Base-by-base conservation (phyloP, 805 yeast genomes). In the Schizosaccharomyces octosporus region DNA sequence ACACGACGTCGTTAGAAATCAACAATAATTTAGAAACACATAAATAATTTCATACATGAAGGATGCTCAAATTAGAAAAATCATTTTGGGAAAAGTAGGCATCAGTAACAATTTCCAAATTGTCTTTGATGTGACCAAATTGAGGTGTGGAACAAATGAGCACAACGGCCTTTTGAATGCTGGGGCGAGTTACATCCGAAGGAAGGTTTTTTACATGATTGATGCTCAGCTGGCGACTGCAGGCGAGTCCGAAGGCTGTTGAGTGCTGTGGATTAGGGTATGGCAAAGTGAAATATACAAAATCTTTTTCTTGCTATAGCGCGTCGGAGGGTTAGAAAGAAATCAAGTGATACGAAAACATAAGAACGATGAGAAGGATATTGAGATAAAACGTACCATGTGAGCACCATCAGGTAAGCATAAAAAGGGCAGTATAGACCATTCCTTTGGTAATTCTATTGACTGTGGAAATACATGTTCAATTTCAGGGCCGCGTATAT, bases 391-490 rank as follows among this genome's bases (percentile, higher is more conserved):
- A 61, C 59, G 13, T 54, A 65, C 66, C 27, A 89, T 77, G 70
- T 93, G 98, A 1, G 94, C 83, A 4, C 97, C 97, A 72, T 93
- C 98, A 0, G 98, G 97, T 27, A 93, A 73, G 1, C 96, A 95
- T 69, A 89, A 97, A 68, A 93, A 93, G 2, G 98, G 94, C 54
- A 93, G 72, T 67, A 83, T 81, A 11, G 93, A 88, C 89, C 96
- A 93, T 21, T 84, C 72, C 2, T 72, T 67, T 0, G 76, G 71
- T 27, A 72, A 72, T 3, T 41, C 41, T 39, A 72, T 73, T 32
- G 71, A 73, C 1, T 76, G 74, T 2, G 82, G 81, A 24, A 83
- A 76, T 87, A 96, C 86, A 72, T 86, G 88, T 71, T 90, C 97
- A 29, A 93, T 81, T 69, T 93, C 57, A 58, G 61, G 31, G 67